A percentile compares a stretch with the other conserved stretches of the same genome.
These are phyloP conservation scores for Colletotrichum chlorophyti DNA, from an alignment of 2,329 filamentous ascomycete genomes.

Conservation along the genomic window DNA sequence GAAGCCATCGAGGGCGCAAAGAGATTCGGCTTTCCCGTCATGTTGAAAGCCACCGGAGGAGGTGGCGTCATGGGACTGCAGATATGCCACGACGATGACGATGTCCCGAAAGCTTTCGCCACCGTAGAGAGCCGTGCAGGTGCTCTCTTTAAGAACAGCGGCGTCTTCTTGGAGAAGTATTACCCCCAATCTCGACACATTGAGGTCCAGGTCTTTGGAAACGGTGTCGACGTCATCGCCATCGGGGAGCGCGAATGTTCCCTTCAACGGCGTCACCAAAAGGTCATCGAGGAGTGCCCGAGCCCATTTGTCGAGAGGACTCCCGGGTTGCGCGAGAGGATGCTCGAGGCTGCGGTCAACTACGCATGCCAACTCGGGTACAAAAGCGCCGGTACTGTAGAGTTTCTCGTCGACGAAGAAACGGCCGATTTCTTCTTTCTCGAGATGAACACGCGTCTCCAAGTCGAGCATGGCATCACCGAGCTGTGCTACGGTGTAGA, in stretches of 20 bases:
- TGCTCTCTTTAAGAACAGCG: constrained; percentile 66
- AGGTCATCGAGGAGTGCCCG: constrained; percentile 49
- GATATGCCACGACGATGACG: constrained; percentile 55
- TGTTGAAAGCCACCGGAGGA: constrained; percentile 66
- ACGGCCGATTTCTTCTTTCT: constrained; percentile 41
- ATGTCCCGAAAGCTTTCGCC: constrained; percentile 59
- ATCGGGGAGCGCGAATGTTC: constrained; percentile 53
- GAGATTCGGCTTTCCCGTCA: constrained; percentile 49
- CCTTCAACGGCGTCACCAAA: constrained; percentile 52
- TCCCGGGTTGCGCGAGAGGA: constrained; percentile 38
- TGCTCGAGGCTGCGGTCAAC: constrained; percentile 40
- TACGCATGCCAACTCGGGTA: constrained; percentile 41
- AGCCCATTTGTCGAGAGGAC: constrained; percentile 31
- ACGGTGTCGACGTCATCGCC: constrained; percentile 43
- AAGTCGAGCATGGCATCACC: constrained; percentile 74
- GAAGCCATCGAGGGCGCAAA: constrained; percentile 60
- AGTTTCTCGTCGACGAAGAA: constrained; percentile 44
- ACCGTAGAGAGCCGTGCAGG: constrained; percentile 62
- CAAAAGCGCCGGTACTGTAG: constrained; percentile 46
- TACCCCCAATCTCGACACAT: constrained; percentile 56
- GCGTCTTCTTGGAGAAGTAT: constrained; percentile 69
- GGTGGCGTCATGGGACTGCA: constrained; percentile 72
- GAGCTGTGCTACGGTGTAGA: constrained; percentile 5
- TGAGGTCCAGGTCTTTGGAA: constrained; percentile 53
- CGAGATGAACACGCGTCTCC: constrained; percentile 64